Evolutionary conservation across 2,329 filamentous ascomycete species (phyloP).

Genomic region (Coniella lustricola): DNA sequence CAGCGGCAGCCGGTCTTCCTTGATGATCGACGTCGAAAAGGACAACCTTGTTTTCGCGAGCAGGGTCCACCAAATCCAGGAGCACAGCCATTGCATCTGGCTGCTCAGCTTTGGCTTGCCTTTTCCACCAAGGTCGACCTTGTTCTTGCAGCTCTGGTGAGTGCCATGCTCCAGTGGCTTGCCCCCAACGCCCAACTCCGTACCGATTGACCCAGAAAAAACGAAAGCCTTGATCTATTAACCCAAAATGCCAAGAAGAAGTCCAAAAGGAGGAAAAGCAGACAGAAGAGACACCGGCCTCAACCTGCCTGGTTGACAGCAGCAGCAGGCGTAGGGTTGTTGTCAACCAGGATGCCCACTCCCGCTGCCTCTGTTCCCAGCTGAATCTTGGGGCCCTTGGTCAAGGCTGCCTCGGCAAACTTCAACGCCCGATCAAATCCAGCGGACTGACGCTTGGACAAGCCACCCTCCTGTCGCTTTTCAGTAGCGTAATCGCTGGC

Average conservation of each 20-base stretch:
- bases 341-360: conserved; percentile 33
- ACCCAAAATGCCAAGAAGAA: background rate
- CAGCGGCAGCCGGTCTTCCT: too few species aligned
- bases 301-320: background rate
- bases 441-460: conserved; percentile 29
- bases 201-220: background rate
- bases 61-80: too few species aligned
- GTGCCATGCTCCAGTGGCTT: too few species aligned
- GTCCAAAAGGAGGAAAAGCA: too few species aligned
- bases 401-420: conserved; percentile 32
- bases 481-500: background rate
- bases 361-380: conserved; percentile 34
- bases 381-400: conserved; percentile 31
- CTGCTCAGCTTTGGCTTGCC: too few species aligned
- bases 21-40: too few species aligned
- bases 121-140: too few species aligned
- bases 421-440: conserved; percentile 35
- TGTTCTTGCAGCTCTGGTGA: too few species aligned
- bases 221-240: background rate
- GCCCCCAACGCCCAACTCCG: background rate
- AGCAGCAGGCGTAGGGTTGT: conserved; percentile 21
- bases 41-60: too few species aligned
- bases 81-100: too few species aligned
- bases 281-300: background rate
- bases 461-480: conserved; percentile 6